A percentile compares a stretch with the other conserved stretches of the same genome.
Conservation (phyloP, 345 rosid species). For the Populus davidiana region DNA sequence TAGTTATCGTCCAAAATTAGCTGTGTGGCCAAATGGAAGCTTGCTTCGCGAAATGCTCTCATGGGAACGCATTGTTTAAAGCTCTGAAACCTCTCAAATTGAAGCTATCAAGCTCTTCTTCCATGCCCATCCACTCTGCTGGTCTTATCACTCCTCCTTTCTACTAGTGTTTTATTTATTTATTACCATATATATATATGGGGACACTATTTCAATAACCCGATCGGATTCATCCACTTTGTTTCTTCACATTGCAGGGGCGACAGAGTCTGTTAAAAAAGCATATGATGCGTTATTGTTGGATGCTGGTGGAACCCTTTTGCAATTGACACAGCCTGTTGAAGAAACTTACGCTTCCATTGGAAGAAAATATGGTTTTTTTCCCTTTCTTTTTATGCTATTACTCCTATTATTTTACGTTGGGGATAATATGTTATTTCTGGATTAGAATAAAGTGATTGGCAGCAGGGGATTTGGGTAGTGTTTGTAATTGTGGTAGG, state of each 20-base stretch:
- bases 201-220: not conserved
- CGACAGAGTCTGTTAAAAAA: slow-evolving; percentile 33
- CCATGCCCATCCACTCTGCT: slow-evolving; percentile 36
- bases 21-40: slow-evolving; percentile 47
- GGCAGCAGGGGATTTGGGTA: not conserved
- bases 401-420: too few species aligned
- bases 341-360: slow-evolving; percentile 73
- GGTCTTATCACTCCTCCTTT: slow-evolving; percentile 26
- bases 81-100: slow-evolving; percentile 39
- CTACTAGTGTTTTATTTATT: not conserved
- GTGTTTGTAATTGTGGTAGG: too few species aligned
- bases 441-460: not conserved
- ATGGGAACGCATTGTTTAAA: slow-evolving; percentile 38
- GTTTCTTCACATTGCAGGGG: slow-evolving; percentile 4
- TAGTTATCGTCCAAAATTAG: not conserved
- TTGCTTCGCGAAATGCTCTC: slow-evolving; percentile 47
- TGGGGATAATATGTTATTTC: not conserved
- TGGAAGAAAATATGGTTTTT: slow-evolving; percentile 69
- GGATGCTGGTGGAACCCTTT: slow-evolving; percentile 91
- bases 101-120: slow-evolving; percentile 27
- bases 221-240: not conserved
- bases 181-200: not conserved
- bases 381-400: not conserved
- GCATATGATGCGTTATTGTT: slow-evolving; percentile 74
- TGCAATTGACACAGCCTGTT: slow-evolving; percentile 73